These are phyloP conservation scores for Cystofilobasidium capitatum DNA, from an alignment of 768 basidiomycete genomes.

Conservation along the genomic window DNA sequence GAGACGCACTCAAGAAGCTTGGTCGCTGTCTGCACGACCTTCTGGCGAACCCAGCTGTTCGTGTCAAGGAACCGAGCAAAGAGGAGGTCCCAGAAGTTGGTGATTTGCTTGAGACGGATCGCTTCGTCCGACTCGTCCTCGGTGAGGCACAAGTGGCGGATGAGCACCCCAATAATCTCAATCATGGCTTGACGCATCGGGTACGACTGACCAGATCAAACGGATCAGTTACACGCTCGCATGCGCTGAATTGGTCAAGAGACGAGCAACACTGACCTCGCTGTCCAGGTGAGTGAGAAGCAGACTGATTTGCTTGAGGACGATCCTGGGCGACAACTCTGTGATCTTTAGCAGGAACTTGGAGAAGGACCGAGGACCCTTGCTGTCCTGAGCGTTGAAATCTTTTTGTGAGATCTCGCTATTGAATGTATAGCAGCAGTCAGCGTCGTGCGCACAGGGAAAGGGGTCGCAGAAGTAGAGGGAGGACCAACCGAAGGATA, in stretches of 20 bases:
- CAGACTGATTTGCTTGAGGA: slow-evolving; percentile 81
- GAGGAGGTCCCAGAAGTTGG: slow-evolving; percentile 68
- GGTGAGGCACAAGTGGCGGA: slow-evolving; percentile 62
- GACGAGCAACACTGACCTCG: slow-evolving; percentile 50
- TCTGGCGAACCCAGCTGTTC: slow-evolving; percentile 81
- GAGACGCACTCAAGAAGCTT: slow-evolving; percentile 58
- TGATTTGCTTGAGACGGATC: slow-evolving; percentile 57
- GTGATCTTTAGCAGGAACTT: slow-evolving; percentile 70
- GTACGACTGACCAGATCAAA: slow-evolving; percentile 56
- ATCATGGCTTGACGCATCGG: slow-evolving; percentile 92
- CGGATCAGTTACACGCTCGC: not conserved
- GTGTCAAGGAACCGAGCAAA: slow-evolving; percentile 79
- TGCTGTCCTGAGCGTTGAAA: slow-evolving; percentile 73
- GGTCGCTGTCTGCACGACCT: slow-evolving; percentile 66
- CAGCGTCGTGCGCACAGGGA: too few relatives aligned
- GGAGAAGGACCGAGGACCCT: slow-evolving; percentile 76
- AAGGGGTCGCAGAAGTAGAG: not conserved
- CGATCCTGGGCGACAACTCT: slow-evolving; percentile 65
- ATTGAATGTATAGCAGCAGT: too few relatives aligned
- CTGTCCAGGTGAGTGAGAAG: slow-evolving; percentile 79
- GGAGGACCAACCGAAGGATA: slow-evolving; percentile 50
- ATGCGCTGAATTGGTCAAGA: not conserved
- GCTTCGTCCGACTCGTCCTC: slow-evolving; percentile 43
- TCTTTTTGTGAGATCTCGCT: slow-evolving; percentile 69
- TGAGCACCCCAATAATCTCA: slow-evolving; percentile 76